These are phyloP conservation scores for Syzygium aqueum DNA, from an alignment of 345 rosid genomes.

Conservation along the genomic window DNA sequence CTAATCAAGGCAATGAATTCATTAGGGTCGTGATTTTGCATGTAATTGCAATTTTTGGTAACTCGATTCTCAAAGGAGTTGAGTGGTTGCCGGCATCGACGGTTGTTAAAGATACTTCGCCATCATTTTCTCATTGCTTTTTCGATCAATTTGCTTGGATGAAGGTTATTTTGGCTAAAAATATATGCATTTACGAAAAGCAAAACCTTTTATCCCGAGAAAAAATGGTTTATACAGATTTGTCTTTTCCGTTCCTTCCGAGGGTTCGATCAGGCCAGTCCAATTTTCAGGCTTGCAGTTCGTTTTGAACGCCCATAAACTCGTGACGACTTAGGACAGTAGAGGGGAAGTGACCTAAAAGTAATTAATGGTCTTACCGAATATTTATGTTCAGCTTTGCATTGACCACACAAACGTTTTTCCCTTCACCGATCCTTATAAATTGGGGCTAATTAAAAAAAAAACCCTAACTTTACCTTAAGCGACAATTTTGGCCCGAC, in stretches of 20 bases:
- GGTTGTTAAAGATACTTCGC: not conserved
- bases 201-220: not conserved
- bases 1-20: not conserved
- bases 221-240: not conserved
- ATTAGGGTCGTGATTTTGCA: not conserved
- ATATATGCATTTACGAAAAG: not conserved
- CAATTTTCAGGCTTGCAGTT: accelerated
- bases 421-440: not conserved
- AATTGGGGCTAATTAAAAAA: too few relatives aligned
- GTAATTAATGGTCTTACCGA: not conserved
- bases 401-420: not conserved
- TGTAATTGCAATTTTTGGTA: not conserved
- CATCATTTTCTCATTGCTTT: not conserved
- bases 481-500: too few relatives aligned
- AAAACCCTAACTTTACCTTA: too few relatives aligned
- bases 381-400: not conserved
- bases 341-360: not conserved
- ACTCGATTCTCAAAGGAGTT: not conserved
- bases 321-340: not conserved
- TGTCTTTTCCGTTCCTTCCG: accelerated
- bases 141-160: not conserved
- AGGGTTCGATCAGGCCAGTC: not conserved
- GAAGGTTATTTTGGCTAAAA: not conserved
- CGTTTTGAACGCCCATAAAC: accelerated
- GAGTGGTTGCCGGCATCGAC: not conserved